Base-by-base conservation (phyloP, 164 flowering plant species). In the Chimonanthus salicifolius region DNA sequence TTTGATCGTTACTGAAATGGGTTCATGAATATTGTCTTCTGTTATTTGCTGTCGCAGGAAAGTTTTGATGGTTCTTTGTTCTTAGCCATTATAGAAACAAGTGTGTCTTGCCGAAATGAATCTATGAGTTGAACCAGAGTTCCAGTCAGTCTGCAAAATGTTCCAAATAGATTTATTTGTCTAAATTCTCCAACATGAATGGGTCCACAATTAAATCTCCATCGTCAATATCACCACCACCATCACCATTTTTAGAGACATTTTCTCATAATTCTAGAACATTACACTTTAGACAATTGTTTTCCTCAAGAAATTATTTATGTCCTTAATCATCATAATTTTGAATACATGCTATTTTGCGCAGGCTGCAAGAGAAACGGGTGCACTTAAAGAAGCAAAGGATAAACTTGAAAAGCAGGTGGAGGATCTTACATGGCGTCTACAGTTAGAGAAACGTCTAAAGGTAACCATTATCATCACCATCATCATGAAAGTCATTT, bases 321-420 rank as follows among this genome's bases (percentile, higher is more conserved):
- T 54, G 60, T 66, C 9, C 49, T 33, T 13, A 44, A 44, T 66
- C 47, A 44, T 7, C 11, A 8, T 13, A 10, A 1, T 44, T 66
- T 33, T 66, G 68, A 44, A 66, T 66, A 45, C n/a, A 46, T 66
- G 50, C 46, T 47, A 49, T 45, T 72, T 78, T 54, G 13, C 75
- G 72, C 82, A 94, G 98, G 96, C 86, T 74, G 88, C 98, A 63
- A 88, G 93, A 83, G 98, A 94, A 80, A 92, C 96, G 49, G 98
- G 98, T 74, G 97, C 96, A 75, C 94, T 92, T 54, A 90, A 87
- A 85, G 97, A 94, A 84, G 98, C 98, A 6, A 92, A 94, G 81
- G 92, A 94, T 77, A 94, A 92, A 85, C 94, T 94, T 71, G 92
- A 89, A 78, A 94, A 92, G 71, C 82, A 76, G 66, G 89, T 92